These are phyloP conservation scores for Yamadazyma kanchanaburiensis DNA, from an alignment of 1,139 yeast genomes.

Conservation along the genomic window DNA sequence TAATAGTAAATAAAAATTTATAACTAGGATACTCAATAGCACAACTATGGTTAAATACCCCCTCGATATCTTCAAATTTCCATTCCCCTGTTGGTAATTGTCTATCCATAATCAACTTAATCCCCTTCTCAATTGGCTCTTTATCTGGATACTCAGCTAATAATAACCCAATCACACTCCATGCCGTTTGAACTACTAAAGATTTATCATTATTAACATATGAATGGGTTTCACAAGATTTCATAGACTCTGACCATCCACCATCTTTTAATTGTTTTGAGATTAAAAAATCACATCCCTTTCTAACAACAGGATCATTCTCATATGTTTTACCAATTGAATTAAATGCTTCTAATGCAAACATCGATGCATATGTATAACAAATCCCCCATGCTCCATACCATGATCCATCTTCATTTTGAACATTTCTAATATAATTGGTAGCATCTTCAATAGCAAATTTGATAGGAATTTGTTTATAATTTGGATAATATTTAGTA, in stretches of 20 bases:
- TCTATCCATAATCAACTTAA: conserved; percentile 59
- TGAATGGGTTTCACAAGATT: conserved; percentile 75
- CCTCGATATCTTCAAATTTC: conserved; percentile 83
- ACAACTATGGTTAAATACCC: conserved; percentile 89
- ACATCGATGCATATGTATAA: conserved; percentile 95
- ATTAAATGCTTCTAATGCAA: conserved; percentile 88
- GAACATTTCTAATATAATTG: conserved; percentile 64
- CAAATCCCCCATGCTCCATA: conserved; percentile 99
- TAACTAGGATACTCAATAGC: conserved; percentile 97
- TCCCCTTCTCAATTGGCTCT: conserved; percentile 60
- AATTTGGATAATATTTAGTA: conserved; percentile 56
- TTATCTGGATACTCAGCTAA: conserved; percentile 78
- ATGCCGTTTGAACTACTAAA: conserved; percentile 84
- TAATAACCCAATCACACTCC: conserved; percentile 84
- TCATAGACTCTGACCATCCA: conserved; percentile 95
- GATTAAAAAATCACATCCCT: conserved; percentile 83
- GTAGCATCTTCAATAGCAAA: conserved; percentile 72
- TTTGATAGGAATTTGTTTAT: conserved; percentile 63
- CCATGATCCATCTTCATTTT: conserved; percentile 88
- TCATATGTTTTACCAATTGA: conserved; percentile 63
- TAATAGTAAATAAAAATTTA: conserved; percentile 84
- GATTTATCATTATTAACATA: conserved; percentile 63
- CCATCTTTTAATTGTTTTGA: conserved; percentile 81
- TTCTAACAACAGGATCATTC: conserved; percentile 59
- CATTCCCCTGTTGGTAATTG: conserved; percentile 83